Evolutionary conservation across 2,329 filamentous ascomycete genomes (phyloP).

Genomic region (Sporothrix globosa): DNA sequence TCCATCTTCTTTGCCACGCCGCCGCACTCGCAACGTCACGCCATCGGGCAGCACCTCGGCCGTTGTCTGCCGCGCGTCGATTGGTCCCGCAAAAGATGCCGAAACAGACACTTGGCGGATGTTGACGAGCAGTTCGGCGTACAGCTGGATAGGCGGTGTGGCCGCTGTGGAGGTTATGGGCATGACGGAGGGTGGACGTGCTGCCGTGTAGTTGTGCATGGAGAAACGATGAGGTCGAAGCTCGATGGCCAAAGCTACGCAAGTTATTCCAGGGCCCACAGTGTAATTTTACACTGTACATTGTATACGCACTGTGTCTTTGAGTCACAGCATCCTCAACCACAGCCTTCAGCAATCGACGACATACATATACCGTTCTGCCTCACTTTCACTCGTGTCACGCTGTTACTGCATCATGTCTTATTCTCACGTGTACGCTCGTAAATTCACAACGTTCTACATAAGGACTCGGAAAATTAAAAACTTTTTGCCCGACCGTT

Average conservation of each 20-base stretch:
- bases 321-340: background rate
- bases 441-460: slow-evolving; percentile 16
- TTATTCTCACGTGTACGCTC: slow-evolving; percentile 5
- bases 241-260: background rate
- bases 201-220: background rate
- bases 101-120: slow-evolving; percentile 66
- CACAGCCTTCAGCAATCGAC: background rate
- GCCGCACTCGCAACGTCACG: slow-evolving; percentile 47
- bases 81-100: slow-evolving; percentile 52
- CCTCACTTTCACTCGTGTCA: background rate
- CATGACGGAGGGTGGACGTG: background rate
- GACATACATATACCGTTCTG: too few relatives aligned
- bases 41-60: slow-evolving; percentile 53
- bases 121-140: slow-evolving; percentile 67
- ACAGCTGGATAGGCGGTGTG: slow-evolving; percentile 46
- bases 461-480: slow-evolving; percentile 1
- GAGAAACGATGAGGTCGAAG: background rate
- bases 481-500: slow-evolving; percentile 26
- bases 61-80: slow-evolving; percentile 47
- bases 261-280: background rate
- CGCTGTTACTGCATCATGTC: background rate
- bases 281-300: background rate
- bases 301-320: slow-evolving; percentile 9
- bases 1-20: slow-evolving; percentile 47
- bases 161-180: background rate